A percentile compares a stretch with the other conserved stretches of the same genome.
phyloP scores from a whole-genome alignment of 805 yeast genomes.

The Pichia pseudocactophila region DNA sequence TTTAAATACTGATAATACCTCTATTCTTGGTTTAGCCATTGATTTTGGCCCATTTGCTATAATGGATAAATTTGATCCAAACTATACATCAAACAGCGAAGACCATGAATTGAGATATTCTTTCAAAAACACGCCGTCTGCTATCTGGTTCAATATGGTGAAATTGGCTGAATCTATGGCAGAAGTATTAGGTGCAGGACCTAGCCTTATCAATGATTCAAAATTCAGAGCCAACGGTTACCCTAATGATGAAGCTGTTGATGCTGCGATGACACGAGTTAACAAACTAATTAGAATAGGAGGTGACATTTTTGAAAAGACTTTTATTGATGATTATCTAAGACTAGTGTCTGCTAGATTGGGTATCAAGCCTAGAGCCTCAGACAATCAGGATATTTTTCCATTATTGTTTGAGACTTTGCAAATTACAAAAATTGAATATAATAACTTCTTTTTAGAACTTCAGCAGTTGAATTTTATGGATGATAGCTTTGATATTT shows the following conservation, averaged over 20 bases:
- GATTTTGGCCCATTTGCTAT: constrained; percentile 95
- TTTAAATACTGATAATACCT: constrained; percentile 87
- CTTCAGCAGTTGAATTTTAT: constrained; percentile 42
- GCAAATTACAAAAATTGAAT: constrained; percentile 59
- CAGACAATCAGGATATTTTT: constrained; percentile 38
- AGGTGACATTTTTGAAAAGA: constrained; percentile 55
- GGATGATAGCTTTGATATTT: constrained; percentile 24
- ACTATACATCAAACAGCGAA: constrained; percentile 84
- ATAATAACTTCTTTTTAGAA: constrained; percentile 64
- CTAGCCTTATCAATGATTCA: constrained; percentile 37
- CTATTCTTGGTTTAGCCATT: constrained; percentile 77
- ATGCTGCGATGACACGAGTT: constrained; percentile 49
- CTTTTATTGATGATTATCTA: constrained; percentile 51
- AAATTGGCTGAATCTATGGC: constrained; percentile 79
- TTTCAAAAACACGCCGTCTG: constrained; percentile 74
- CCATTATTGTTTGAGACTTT: constrained; percentile 56
- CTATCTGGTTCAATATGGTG: constrained; percentile 89
- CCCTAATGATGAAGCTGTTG: constrained; percentile 41
- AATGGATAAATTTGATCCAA: constrained; percentile 75
- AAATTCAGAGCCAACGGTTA: constrained; percentile 32
- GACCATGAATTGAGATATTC: constrained; percentile 66
- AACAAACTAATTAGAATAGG: constrained; percentile 53
- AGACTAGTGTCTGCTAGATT: constrained; percentile 53
- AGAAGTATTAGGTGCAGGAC: constrained; percentile 69
- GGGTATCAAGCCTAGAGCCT: constrained; percentile 45